These are phyloP conservation scores for Moesziomyces sp. DNA, from an alignment of 1,284 basidiomycete species.

Conservation along the genomic window DNA sequence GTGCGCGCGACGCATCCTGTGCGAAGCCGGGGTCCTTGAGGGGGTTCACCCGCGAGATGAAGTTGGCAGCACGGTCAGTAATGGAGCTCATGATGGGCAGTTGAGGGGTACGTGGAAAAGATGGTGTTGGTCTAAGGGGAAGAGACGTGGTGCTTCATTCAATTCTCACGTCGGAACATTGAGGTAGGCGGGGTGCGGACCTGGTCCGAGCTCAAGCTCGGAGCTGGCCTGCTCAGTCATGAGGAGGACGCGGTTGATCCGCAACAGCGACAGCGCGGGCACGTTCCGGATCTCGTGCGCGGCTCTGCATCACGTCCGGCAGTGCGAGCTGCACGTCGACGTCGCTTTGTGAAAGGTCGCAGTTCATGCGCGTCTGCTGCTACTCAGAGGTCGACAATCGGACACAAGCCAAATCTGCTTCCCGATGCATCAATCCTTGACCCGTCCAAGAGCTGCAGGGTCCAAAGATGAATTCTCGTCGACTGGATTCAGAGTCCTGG, in stretches of 20 bases:
- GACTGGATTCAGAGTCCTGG: background rate
- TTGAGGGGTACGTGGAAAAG: background rate
- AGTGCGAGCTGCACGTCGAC: slow-evolving; percentile 4
- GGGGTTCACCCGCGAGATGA: slow-evolving; percentile 43
- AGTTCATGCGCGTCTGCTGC: background rate
- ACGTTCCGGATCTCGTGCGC: slow-evolving; percentile 26
- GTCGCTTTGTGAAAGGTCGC: slow-evolving; percentile 5
- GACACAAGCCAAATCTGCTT: too few species aligned
- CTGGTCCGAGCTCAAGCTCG: background rate
- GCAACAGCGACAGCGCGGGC: background rate
- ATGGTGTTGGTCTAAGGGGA: background rate
- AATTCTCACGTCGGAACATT: too few species aligned
- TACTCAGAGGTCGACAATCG: background rate
- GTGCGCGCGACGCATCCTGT: slow-evolving; percentile 31
- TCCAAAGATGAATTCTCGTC: slow-evolving; percentile 2
- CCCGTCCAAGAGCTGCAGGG: slow-evolving; percentile 4
- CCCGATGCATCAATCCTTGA: too few species aligned
- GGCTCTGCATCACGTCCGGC: slow-evolving; percentile 3
- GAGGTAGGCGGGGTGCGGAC: background rate
- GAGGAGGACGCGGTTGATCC: background rate
- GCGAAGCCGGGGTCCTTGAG: slow-evolving; percentile 40
- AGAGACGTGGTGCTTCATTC: too few species aligned
- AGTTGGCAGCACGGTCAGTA: slow-evolving; percentile 32
- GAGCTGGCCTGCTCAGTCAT: slow-evolving; percentile 9
- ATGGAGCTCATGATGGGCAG: slow-evolving; percentile 28